Base-by-base conservation (phyloP, 1,284 basidiomycete genomes). In the Gyrodon tennesseensis region DNA sequence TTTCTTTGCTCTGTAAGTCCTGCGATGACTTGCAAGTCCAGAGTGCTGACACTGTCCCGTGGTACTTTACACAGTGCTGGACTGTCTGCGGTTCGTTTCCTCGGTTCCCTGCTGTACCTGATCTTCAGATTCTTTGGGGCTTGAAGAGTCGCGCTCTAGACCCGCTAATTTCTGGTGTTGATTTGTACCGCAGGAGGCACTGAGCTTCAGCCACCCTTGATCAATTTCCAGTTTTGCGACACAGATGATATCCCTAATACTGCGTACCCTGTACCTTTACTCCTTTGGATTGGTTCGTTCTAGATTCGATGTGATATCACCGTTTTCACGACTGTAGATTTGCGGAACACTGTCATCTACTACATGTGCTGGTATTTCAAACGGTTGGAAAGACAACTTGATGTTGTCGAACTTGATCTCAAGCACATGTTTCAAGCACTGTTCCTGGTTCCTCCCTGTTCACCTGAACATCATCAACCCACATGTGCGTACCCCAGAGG, bases 91-190 rank as follows among this genome's bases (percentile, higher is more conserved):
- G 79, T 94, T 71, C 88, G 93, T 58, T 94, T 94, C 77, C 68
- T 84, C 46, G 92, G 92, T 31, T 93, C 92, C 29, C 75, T 86
- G 53, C 71, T 92, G 44, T 95, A 94, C 76, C 84, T 95, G 63
- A 71, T 94, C 53, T 84, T 94, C 76, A 84, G 89, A 69, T 80
- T 91, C 44, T 80, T 89, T 68, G 90, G 90, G 41, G 76, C 77
- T 63, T 84, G 66, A 69, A 55, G 23, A 40, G 54, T 25, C 55
- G n/a, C 13, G 6, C 51, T 27, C 40, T 29, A 46, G 31, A 49
- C n/a, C 16, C 67, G 3, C 12, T 44, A 37, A 60, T 39, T 44
- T 58, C 53, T 19, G 29, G 25, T 41, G 27, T 61, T 12, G 37
- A 51, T 57, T 43, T 75, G 59, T 70, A 72, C 29, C n/a, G 40